Percentiles rank a stretch among this genome's conserved stretches.
Evolutionary conservation across 2,329 filamentous ascomycete genomes (phyloP).

Genomic region (Monilinia vaccinii-corymbosi): DNA sequence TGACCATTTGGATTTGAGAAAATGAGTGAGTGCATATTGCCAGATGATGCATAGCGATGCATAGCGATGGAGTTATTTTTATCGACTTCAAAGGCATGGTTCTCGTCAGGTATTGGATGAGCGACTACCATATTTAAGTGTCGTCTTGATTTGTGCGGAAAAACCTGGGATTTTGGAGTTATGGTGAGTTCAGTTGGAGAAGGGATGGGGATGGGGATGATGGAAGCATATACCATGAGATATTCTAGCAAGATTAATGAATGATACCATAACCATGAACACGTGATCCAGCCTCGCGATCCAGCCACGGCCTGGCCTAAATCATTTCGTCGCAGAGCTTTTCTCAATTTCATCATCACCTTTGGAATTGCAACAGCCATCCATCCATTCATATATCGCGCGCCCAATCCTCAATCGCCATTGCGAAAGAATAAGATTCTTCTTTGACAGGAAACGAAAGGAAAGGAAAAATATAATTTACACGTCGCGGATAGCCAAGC

Average conservation of each 20-base stretch:
- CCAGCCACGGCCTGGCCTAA: slow-evolving; percentile 14
- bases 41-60: slow-evolving; percentile 21
- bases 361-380: too few relatives aligned
- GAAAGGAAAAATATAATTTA: too few relatives aligned
- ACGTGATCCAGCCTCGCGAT: not conserved
- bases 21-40: not conserved
- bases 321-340: not conserved
- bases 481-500: too few relatives aligned
- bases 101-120: not conserved
- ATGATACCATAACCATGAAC: not conserved
- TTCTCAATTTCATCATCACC: too few relatives aligned
- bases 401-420: too few relatives aligned
- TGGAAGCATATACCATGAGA: not conserved
- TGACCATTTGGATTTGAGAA: not conserved
- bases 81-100: not conserved
- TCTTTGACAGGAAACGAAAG: too few relatives aligned
- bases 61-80: slow-evolving; percentile 17
- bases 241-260: not conserved
- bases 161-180: not conserved
- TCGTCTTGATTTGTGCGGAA: too few relatives aligned
- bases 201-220: not conserved
- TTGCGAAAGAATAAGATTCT: too few relatives aligned
- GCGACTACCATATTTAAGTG: not conserved
- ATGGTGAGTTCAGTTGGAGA: not conserved
- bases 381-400: too few relatives aligned